phyloP scores from a whole-genome alignment of 176 grass and related monocot species.

The Dactylis glomerata region DNA sequence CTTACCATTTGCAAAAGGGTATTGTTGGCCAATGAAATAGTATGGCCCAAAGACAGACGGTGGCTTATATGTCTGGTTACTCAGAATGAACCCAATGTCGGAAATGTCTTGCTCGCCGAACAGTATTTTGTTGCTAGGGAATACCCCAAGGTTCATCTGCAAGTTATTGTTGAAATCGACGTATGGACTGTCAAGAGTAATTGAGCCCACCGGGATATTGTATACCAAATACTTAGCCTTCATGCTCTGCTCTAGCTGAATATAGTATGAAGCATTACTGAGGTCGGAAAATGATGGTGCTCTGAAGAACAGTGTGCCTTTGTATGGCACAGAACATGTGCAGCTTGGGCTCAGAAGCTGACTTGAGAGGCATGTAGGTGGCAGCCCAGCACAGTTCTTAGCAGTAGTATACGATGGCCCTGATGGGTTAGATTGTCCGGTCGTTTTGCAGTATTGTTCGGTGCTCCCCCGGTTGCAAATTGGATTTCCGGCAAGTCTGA shows the following conservation, averaged over 20 bases:
- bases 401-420: conserved; percentile 41
- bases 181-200: conserved; percentile 44
- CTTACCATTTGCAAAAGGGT: conserved; percentile 49
- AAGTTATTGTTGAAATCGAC: conserved; percentile 49
- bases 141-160: conserved; percentile 48
- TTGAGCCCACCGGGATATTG: conserved; percentile 38
- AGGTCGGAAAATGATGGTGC: conserved; percentile 78
- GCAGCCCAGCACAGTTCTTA: conserved; percentile 30
- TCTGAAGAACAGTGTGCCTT: conserved; percentile 63
- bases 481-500: conserved; percentile 68
- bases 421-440: conserved; percentile 18
- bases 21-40: conserved; percentile 54
- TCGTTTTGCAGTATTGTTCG: conserved; percentile 38
- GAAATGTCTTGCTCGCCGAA: conserved; percentile 47
- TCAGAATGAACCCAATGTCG: conserved; percentile 52
- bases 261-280: conserved; percentile 45
- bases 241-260: conserved; percentile 32
- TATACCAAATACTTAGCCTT: conserved; percentile 7
- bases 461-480: conserved; percentile 34
- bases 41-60: conserved; percentile 33
- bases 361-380: conserved; percentile 21
- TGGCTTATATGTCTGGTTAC: conserved; percentile 83
- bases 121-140: conserved; percentile 37
- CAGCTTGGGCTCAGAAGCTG: conserved; percentile 63
- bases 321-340: conserved; percentile 66